Conservation (phyloP, 257 asterid species). For the Paulownia fortunei region DNA sequence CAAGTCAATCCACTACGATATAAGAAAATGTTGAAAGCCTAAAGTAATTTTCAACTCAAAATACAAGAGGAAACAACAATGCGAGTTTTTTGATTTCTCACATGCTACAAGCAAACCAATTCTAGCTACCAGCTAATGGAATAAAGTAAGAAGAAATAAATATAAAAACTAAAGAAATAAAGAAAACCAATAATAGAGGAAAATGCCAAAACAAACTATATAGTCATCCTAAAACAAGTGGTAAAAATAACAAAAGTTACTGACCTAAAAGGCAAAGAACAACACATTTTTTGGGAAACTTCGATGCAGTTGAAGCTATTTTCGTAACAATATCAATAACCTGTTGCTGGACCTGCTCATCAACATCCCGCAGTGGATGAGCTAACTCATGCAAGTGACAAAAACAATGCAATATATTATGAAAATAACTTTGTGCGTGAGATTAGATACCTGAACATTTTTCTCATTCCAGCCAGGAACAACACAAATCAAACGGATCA, state of each 20-base stretch:
- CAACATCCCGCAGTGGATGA: conserved; percentile 29
- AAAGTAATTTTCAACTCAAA: background rate
- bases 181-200: background rate
- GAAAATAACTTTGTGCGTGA: background rate
- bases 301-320: conserved; percentile 82
- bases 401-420: conserved; percentile 1
- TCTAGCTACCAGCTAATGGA: background rate
- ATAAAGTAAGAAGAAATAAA: conserved; percentile 15
- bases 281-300: conserved; percentile 90
- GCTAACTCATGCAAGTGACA: conserved; percentile 18
- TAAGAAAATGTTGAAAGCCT: conserved; percentile 27
- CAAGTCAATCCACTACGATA: conserved; percentile 32
- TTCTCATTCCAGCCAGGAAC: conserved; percentile 99
- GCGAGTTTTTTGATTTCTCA: conserved; percentile 6
- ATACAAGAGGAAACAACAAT: background rate
- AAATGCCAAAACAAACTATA: background rate
- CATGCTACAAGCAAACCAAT: background rate
- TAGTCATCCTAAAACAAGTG: background rate
- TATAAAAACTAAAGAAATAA: background rate
- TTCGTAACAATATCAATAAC: conserved; percentile 73
- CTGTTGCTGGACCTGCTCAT: conserved; percentile 94
- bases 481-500: conserved; percentile 85
- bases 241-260: conserved; percentile 13
- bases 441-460: conserved; percentile 87
- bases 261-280: conserved; percentile 88